Evolutionary conservation across 2,329 filamentous ascomycete genomes (phyloP).

Genomic region (Aspergillus sojae): DNA sequence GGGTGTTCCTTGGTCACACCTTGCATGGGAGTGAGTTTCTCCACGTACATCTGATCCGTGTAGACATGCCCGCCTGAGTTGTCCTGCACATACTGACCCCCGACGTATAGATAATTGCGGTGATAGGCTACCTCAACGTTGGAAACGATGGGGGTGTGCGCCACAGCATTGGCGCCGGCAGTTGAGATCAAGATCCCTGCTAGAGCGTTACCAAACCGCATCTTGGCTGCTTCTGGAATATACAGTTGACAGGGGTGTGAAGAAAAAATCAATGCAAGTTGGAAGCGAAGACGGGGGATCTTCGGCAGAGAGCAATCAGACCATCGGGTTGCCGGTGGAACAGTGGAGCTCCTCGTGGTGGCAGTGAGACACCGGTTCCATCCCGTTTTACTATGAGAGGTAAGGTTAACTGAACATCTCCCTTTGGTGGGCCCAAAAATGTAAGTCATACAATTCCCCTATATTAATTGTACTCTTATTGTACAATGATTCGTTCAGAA

Average conservation of each 20-base stretch:
- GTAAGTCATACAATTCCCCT: background rate
- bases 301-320: background rate
- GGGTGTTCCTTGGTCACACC: slow-evolving; percentile 27
- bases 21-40: slow-evolving; percentile 31
- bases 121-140: slow-evolving; percentile 4
- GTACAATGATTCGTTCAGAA: background rate
- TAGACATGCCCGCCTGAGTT: slow-evolving; percentile 6
- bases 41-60: slow-evolving; percentile 39
- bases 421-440: background rate
- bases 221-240: background rate
- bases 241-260: background rate
- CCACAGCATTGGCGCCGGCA: background rate
- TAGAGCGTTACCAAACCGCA: background rate
- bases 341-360: background rate
- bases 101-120: slow-evolving; percentile 6
- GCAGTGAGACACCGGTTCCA: background rate
- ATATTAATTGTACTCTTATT: background rate
- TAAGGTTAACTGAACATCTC: background rate
- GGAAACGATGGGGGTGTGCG: background rate
- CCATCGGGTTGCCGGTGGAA: background rate
- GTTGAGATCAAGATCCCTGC: slow-evolving; percentile 1
- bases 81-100: slow-evolving; percentile 7
- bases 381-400: background rate
- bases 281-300: background rate
- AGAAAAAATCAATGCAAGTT: background rate